A percentile compares a stretch with the other conserved stretches of the same genome.
Conservation (phyloP, 768 basidiomycete genomes). For the Cantharellus cinnabarinus region DNA sequence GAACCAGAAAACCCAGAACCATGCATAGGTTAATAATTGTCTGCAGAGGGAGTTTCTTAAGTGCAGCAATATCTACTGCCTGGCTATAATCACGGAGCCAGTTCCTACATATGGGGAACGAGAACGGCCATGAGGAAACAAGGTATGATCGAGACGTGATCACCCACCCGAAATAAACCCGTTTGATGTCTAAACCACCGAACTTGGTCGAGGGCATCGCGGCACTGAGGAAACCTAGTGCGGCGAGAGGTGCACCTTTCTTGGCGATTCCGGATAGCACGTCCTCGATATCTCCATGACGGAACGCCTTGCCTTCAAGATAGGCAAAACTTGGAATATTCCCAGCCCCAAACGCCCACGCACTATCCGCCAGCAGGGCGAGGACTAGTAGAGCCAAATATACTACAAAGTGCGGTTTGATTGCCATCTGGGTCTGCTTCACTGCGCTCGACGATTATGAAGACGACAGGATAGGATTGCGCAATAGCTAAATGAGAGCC, state of each 20-base stretch:
- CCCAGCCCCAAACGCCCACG: background rate
- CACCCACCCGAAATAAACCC: conserved; percentile 50
- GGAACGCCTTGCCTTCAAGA: conserved; percentile 52
- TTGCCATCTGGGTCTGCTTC: background rate
- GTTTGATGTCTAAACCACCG: conserved; percentile 58
- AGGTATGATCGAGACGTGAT: too few species aligned
- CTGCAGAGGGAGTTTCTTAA: conserved; percentile 24
- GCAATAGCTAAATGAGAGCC: background rate
- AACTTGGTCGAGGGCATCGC: conserved; percentile 31
- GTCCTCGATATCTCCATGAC: conserved; percentile 67
- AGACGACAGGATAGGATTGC: background rate
- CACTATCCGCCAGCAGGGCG: background rate
- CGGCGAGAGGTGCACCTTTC: conserved; percentile 13
- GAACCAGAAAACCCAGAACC: conserved; percentile 29
- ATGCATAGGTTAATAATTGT: conserved; percentile 78
- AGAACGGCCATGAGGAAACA: too few species aligned
- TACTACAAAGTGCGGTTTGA: background rate
- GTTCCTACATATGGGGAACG: conserved; percentile 18
- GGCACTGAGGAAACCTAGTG: conserved; percentile 9
- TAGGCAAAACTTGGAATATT: conserved; percentile 37
- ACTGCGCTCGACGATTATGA: background rate
- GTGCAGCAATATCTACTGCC: conserved; percentile 62
- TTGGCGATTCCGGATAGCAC: conserved; percentile 15
- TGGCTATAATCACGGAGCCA: conserved; percentile 85
- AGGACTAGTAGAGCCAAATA: background rate